Conservation (phyloP, 768 basidiomycete species). For the Omphalotus guepiniiformis region DNA sequence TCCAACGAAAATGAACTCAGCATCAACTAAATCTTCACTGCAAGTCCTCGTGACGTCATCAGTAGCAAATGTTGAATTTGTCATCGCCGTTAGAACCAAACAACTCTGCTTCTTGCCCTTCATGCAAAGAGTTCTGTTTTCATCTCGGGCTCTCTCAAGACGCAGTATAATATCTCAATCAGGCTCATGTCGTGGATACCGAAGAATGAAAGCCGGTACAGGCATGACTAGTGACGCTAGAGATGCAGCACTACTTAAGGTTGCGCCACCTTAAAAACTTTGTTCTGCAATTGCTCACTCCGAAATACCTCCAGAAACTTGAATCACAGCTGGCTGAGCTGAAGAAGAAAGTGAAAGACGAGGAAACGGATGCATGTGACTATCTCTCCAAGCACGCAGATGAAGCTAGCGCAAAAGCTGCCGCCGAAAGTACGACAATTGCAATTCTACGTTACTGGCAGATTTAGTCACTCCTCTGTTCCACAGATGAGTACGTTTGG, state of each 20-base stretch:
- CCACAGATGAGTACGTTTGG: conserved; percentile 4
- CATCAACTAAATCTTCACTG: too few relatives aligned
- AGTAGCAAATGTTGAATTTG: too few relatives aligned
- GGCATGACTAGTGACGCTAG: conserved; percentile 4
- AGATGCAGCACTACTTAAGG: conserved; percentile 5
- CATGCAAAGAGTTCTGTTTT: too few relatives aligned
- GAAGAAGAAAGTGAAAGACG: conserved; percentile 2
- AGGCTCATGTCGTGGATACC: conserved; percentile 6
- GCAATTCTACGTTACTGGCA: neutral
- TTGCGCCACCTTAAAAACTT: too few relatives aligned
- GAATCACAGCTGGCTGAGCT: conserved; percentile 3
- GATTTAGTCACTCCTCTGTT: too few relatives aligned
- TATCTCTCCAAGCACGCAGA: conserved; percentile 1
- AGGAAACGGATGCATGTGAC: conserved; percentile 4
- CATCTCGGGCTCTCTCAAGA: too few relatives aligned
- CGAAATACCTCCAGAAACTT: neutral
- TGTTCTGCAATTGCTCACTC: too few relatives aligned
- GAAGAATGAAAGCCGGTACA: conserved; percentile 1
- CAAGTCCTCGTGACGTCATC: too few relatives aligned
- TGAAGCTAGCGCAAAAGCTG: conserved; percentile 3
- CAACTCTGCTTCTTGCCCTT: too few relatives aligned
- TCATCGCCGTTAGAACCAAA: too few relatives aligned
- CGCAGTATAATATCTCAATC: too few relatives aligned
- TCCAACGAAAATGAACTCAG: too few relatives aligned
- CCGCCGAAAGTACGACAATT: neutral